Evolutionary conservation across 1,284 basidiomycete species (phyloP).

Genomic region (Puccinia polysora): DNA sequence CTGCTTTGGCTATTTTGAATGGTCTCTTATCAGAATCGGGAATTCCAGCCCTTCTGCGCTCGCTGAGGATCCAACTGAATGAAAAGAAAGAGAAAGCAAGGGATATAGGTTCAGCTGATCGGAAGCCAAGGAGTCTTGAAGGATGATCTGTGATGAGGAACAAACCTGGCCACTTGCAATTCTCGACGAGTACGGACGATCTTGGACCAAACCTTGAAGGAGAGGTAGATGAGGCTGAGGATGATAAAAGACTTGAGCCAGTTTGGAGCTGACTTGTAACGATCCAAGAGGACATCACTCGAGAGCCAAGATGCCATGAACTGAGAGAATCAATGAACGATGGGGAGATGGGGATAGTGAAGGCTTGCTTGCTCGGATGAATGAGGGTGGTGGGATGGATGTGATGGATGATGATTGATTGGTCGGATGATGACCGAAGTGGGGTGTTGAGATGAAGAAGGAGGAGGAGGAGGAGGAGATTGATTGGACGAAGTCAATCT

Average conservation of each 20-base stretch:
- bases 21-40: slow-evolving; percentile 48
- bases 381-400: too few relatives aligned
- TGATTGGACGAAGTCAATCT: too few relatives aligned
- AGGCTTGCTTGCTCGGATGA: too few relatives aligned
- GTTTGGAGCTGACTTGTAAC: slow-evolving; percentile 1
- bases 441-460: too few relatives aligned
- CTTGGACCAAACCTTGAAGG: slow-evolving; percentile 7
- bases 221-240: slow-evolving; percentile 15
- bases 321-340: too few relatives aligned
- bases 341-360: too few relatives aligned
- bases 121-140: neutral
- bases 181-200: slow-evolving; percentile 14
- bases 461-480: too few relatives aligned
- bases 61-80: slow-evolving; percentile 43
- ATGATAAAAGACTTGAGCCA: slow-evolving; percentile 12
- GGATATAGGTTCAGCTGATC: neutral
- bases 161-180: slow-evolving; percentile 13
- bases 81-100: neutral
- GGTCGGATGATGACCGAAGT: too few relatives aligned
- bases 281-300: neutral
- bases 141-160: neutral
- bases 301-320: too few relatives aligned
- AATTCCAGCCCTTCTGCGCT: slow-evolving; percentile 48
- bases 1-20: slow-evolving; percentile 46
- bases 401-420: too few relatives aligned